These are phyloP conservation scores for Picea glauca DNA, from an alignment of 75 land plant species.

Conservation along the genomic window DNA sequence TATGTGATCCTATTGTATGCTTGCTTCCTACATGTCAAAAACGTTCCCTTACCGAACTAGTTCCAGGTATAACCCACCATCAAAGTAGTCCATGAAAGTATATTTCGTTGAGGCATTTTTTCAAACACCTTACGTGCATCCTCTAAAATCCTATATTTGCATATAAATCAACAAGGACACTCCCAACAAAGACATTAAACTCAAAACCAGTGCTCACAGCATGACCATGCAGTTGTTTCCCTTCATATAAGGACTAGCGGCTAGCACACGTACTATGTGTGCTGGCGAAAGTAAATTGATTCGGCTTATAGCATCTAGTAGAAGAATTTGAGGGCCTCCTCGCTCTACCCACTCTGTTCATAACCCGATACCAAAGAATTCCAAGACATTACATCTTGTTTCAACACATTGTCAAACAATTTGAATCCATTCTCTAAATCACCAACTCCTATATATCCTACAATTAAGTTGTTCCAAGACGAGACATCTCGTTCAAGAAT, in stretches of 20 bases:
- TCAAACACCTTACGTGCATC: constrained; percentile 43
- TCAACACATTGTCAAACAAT: constrained; percentile 33
- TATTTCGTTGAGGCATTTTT: constrained; percentile 16
- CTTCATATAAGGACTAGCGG: constrained; percentile 10
- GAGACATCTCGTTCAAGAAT: constrained; percentile 19
- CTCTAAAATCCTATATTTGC: constrained; percentile 29
- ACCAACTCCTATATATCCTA: constrained; percentile 22
- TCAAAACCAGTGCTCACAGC: constrained; percentile 36
- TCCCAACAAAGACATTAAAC: constrained; percentile 22
- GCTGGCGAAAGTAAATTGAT: constrained; percentile 24
- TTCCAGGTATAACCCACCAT: constrained; percentile 35
- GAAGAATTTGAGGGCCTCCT: constrained; percentile 27
- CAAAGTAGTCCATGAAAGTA: constrained; percentile 46
- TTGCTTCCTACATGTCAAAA: constrained; percentile 31
- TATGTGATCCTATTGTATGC: constrained; percentile 15
- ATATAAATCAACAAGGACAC: constrained; percentile 49
- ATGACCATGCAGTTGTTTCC: constrained; percentile 28
- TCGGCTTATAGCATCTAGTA: constrained; percentile 26
- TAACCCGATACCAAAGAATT: constrained; percentile 41
- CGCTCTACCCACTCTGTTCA: constrained; percentile 24
- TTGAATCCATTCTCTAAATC: constrained; percentile 26
- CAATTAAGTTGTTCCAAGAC: constrained; percentile 41
- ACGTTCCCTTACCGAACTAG: constrained; percentile 34
- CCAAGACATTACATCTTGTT: constrained; percentile 45
- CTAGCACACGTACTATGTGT: constrained; percentile 28